Conservation (phyloP, 352 stramenopile species). For the Globisporangium parvum region DNA sequence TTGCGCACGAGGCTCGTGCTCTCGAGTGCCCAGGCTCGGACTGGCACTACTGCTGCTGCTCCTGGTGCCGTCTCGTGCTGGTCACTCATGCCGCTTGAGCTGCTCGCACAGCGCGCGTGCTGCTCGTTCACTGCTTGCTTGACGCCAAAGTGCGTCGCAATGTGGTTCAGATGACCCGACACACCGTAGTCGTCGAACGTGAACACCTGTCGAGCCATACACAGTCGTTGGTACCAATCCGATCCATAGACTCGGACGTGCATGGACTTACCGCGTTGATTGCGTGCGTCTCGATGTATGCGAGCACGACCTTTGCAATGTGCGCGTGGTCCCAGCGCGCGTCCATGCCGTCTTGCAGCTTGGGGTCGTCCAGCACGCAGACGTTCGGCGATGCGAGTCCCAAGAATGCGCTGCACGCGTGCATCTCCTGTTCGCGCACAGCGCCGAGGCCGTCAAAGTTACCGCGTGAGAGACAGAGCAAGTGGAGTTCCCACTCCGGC, state of each 20-base stretch:
- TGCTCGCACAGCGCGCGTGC: slow-evolving; percentile 27
- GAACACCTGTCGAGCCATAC: slow-evolving; percentile 52
- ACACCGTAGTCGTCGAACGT: slow-evolving; percentile 94
- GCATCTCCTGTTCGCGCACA: slow-evolving; percentile 82
- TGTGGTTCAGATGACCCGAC: slow-evolving; percentile 93
- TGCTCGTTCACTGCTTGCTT: slow-evolving; percentile 35
- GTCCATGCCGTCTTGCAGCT: slow-evolving; percentile 86
- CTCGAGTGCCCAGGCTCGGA: slow-evolving; percentile 59
- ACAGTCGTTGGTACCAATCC: neutral
- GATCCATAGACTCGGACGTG: neutral
- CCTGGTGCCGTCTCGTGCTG: slow-evolving; percentile 2
- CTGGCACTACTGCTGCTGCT: too few species aligned
- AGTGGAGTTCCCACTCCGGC: slow-evolving; percentile 48
- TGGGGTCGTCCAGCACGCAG: slow-evolving; percentile 65
- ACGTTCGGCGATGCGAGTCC: slow-evolving; percentile 42
- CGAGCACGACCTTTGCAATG: slow-evolving; percentile 52
- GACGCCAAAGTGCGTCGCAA: slow-evolving; percentile 62
- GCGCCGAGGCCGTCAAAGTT: slow-evolving; percentile 90
- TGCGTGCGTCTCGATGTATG: slow-evolving; percentile 42
- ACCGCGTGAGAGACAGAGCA: slow-evolving; percentile 90
- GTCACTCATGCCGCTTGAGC: slow-evolving; percentile 1
- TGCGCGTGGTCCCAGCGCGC: slow-evolving; percentile 59
- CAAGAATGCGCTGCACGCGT: slow-evolving; percentile 40
- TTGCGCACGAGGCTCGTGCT: slow-evolving; percentile 81
- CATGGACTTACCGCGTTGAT: slow-evolving; percentile 53